Evolutionary conservation across 768 basidiomycete genomes (phyloP).

Genomic region (Tremella yokohamensis): DNA sequence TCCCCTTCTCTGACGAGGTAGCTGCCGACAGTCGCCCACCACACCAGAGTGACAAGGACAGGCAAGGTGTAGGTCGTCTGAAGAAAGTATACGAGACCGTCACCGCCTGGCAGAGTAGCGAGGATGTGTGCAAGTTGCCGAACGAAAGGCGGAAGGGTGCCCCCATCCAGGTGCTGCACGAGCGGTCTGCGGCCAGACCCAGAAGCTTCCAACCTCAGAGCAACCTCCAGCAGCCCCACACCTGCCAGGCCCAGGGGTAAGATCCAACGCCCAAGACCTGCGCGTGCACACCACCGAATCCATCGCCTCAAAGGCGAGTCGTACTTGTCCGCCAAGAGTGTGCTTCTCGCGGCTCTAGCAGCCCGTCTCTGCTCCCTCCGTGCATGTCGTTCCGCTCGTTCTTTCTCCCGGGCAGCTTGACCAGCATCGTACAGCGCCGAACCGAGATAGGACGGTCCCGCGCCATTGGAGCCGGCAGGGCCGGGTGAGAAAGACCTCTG

Average conservation of each 20-base stretch:
- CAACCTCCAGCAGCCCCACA: constrained; percentile 12
- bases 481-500: not conserved
- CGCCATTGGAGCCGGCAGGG: not conserved
- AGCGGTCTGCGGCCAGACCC: too few species aligned
- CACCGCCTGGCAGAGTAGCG: too few species aligned
- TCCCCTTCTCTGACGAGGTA: constrained; percentile 62
- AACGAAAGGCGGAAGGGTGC: too few species aligned
- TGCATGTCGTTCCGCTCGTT: constrained; percentile 5
- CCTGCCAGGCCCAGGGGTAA: constrained; percentile 12
- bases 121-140: too few species aligned
- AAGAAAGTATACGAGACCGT: too few species aligned
- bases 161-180: too few species aligned
- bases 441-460: not conserved
- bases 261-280: constrained; percentile 7
- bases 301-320: constrained; percentile 17
- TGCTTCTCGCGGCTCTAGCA: constrained; percentile 6
- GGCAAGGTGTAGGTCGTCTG: constrained; percentile 39
- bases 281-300: constrained; percentile 16
- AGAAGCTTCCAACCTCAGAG: too few species aligned
- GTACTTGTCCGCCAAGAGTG: constrained; percentile 14
- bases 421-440: constrained; percentile 3
- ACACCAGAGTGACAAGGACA: constrained; percentile 65
- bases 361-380: constrained; percentile 8
- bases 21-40: constrained; percentile 67
- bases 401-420: not conserved